Base-by-base conservation (phyloP, 2,329 filamentous ascomycete species). In the Tolypocladium album region DNA sequence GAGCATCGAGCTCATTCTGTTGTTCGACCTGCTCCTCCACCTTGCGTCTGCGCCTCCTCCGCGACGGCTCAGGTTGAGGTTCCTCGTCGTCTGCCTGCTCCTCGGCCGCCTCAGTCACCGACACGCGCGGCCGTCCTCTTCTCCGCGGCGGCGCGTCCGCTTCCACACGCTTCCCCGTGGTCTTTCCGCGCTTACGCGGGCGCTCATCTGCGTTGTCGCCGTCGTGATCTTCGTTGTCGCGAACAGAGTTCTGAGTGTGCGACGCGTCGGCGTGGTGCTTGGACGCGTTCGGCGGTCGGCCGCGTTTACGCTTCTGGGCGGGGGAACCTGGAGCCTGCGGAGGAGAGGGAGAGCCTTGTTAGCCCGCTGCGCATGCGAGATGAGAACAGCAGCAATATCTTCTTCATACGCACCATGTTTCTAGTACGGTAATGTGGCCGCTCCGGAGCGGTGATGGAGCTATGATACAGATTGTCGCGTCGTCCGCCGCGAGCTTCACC, bases 231-330 rank as follows among this genome's bases (percentile, higher is more conserved):
- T 55, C 57, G 15, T 56, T 53, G 31, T 61, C 59, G 31, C n/a
- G 31, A 17, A 22, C 34, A 36, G 34, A 17, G 42, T n/a, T 34
- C 22, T 2, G 42, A 7, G 31, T 17, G 15, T 58, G 53, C 34
- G 57, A 61, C 60, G 53, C 64, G 55, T 70, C 66, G 60, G 64
- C 63, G 57, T 66, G 65, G 20, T 36, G 56, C 42, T 36, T 73
- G 59, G 73, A 73, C 75, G 75, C 75, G 75, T 74, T 75, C 39
- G 73, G 66, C 15, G 72, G 74, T 47, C 74, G 71, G 59, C 75
- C 75, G 68, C 76, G 77, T 67, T 78, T 79, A 64, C 76, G 76
- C 64, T 75, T 76, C 58, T 70, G 71, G 36, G 66, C 67, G 39
- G 70, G 64, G 58, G 69, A 65, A 43, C 66, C 63, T 52, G 67